phyloP scores from a whole-genome alignment of 441 rosid genomes.

The Flueggea neowawraea region DNA sequence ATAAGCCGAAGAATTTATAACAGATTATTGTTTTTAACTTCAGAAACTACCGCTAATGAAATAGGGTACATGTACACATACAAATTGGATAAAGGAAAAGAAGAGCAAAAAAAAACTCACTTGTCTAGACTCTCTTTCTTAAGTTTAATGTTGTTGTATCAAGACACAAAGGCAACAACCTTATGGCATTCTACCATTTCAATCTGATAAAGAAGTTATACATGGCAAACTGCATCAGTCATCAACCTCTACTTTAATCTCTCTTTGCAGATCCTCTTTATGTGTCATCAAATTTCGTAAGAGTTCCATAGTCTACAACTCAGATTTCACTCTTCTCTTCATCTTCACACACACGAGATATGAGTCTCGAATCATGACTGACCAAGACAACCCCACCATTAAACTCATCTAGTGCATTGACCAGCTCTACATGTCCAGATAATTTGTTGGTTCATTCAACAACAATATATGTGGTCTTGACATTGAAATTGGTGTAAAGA shows the following conservation, averaged over 20 bases:
- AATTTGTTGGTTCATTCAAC: conserved; percentile 91
- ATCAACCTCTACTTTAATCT: conserved; percentile 85
- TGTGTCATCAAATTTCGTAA: conserved; percentile 51
- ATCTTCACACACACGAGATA: conserved; percentile 80
- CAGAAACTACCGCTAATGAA: no score
- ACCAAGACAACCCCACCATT: conserved; percentile 90
- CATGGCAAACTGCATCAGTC: conserved; percentile 47
- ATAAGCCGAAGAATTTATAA: no score
- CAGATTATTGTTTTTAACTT: no score
- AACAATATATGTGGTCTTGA: conserved; percentile 85
- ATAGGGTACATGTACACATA: no score
- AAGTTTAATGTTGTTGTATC: no score
- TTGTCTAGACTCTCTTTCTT: no score
- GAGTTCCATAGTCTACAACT: conserved; percentile 90
- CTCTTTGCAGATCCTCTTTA: conserved; percentile 82
- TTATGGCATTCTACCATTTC: no score
- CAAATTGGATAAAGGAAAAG: no score
- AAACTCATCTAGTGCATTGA: conserved; percentile 84
- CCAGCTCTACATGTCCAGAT: conserved; percentile 94
- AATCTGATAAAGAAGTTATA: conserved; percentile 1
- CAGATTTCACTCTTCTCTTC: conserved; percentile 84
- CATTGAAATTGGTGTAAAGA: conserved; percentile 90
- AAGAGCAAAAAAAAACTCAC: no score
- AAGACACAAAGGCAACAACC: no score
- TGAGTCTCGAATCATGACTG: conserved; percentile 92